Base-by-base conservation (phyloP, 139 green algal genomes). In the Microglena sp. region DNA sequence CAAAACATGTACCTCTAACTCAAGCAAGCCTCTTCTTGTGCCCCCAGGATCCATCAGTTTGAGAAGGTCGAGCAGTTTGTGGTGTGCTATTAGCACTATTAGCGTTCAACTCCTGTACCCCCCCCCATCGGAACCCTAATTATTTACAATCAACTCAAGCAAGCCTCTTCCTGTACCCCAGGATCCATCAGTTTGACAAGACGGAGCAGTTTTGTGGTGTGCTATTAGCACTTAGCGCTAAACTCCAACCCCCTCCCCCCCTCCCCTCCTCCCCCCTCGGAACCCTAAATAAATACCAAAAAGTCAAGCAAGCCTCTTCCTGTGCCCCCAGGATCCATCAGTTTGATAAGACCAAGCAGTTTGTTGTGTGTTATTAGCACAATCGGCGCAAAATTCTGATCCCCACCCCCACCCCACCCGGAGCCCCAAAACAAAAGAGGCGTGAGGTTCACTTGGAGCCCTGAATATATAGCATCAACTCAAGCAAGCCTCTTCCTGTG, bases 311-410 rank as follows among this genome's bases (percentile, higher is more conserved):
- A 5, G n/a, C n/a, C n/a, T n/a, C n/a, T n/a, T n/a, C n/a, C n/a
- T n/a, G n/a, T n/a, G 1, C 6, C 26, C 45, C 43, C 75, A 83
- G 77, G 55, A 88, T 97, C 62, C 90, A 97, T 81, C 90, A 97
- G 74, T 97, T 97, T 77, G 92, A 97, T 67, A 97, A 98, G 78
- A 86, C 98, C 53, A 93, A 99, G 86, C 94, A 99, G 82, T 99
- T 99, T 69, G 77, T 89, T 61, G 87, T 99, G 33, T 84, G 77
- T 31, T 84, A n/a, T n/a, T n/a, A n/a, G n/a, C n/a, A n/a, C n/a
- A n/a, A n/a, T n/a, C n/a, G n/a, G n/a, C n/a, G n/a, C n/a, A n/a
- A n/a, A n/a, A n/a, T n/a, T n/a, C n/a, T n/a, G n/a, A n/a, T n/a
- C n/a, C n/a, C n/a, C 40, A 50, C 40, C 40, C 40, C 40, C 40